Evolutionary conservation across 2,329 filamentous ascomycete species (phyloP), one percentile per base, ranked within the genome.

Genomic region (Acephala macrosclerotiorum): DNA sequence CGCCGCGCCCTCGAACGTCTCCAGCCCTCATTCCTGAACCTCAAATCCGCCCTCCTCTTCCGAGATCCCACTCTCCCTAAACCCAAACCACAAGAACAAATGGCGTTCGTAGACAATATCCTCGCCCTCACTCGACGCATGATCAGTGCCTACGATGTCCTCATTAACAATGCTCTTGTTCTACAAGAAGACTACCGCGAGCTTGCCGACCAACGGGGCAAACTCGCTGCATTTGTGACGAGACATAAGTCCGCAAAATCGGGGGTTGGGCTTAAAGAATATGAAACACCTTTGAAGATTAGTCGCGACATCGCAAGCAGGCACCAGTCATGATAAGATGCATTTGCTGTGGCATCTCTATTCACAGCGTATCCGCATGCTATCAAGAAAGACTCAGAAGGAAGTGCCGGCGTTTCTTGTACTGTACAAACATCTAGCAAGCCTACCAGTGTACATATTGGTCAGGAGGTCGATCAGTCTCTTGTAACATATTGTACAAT

Each of bases 1-100:
- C 73, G 79, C 33, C 71, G 75, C 3, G 87, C 86, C 18, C 77
- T 89, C 22, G 77, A 81, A 18, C 79, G 79, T 20, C 76, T 89
- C 35, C 57, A 69, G 8, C 72, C 75, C 1, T 67, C 67, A 2
- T 71, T 72, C 58, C 33, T 73, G 8, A 74, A 76, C 35, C 59
- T 76, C 22, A 75, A 74, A 63, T 63, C 72, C 12, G 38, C 69
- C 11, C 58, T 74, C 12, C 66, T 66, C 8, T 74, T 72, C 59
- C 68, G 65, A 18, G 63, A 68, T 20, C 61, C 72, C 18, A n/a
- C 16, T 35, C 35, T 51, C 16, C 49, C 42, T 40, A 9, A 60
- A 18, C 61, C 42, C 40, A 58, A 22, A 20, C 22, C 11, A 3
- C 29, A 14, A 2, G 63, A 70, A 25, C 40, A 53, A 25, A 35